Base-by-base conservation (phyloP, 2,329 filamentous ascomycete species). In the Trichoderma hamatum region DNA sequence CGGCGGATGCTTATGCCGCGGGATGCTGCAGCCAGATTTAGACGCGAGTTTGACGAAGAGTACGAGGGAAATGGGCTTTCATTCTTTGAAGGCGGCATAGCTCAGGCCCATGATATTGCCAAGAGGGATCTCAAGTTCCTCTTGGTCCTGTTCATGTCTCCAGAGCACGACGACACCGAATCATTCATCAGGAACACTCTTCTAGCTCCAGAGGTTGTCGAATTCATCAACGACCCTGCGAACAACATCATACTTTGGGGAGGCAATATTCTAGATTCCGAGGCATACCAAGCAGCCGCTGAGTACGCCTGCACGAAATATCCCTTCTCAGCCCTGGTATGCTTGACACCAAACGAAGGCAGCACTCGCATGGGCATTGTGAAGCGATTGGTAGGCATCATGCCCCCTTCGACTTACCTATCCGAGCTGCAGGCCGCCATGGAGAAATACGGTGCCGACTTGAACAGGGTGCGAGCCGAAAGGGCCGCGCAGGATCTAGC, bases 21-120 rank as follows among this genome's bases (percentile, higher is more conserved):
- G 68, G 96, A 99, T 76, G 95, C 93, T 0, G 94, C 95, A 0
- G 90, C 92, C 30, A 86, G 96, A 36, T 97, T 98, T 78, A 92
- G 93, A 75, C 88, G 95, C 10, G 94, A 98, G 74, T 97, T 99
- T 73, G 94, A 97, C 75, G 96, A 99, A 80, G 93, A 97, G 75
- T 96, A 97, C 76, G 94, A 93, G 0, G 81, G 84, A 21, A 87
- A 89, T 60, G 84, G 83, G 5, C 81, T 98, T 5, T 90, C 91
- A 0, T 97, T 96, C 78, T 89, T 91, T 73, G 94, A 97, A 76
- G 92, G 91, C 63, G 94, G 95, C 5, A 96, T 98, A 76, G 94
- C 96, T 5, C 92, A 97, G 80, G 94, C 94, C 0, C 88, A 97
- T 71, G 96, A 99, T 76, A 82, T 90, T 46, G 94, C 95, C 6